A percentile compares a stretch with the other conserved stretches of the same genome.
Conservation (phyloP, 345 rosid genomes). For the Streptanthus diversifolius region DNA sequence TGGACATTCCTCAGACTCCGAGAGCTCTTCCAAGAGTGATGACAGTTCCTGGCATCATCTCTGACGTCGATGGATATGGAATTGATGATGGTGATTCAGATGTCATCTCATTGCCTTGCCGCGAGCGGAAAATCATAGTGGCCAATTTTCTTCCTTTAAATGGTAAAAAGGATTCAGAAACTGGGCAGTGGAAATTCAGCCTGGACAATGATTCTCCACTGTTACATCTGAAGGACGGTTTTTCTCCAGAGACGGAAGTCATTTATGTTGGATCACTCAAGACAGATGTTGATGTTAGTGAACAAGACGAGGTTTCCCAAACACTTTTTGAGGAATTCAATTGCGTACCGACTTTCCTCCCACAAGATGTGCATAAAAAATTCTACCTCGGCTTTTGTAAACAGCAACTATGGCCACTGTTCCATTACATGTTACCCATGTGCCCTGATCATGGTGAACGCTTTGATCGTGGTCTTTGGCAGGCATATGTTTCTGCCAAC, state of each 20-base stretch:
- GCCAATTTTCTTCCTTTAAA: conserved; percentile 48
- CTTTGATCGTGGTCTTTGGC: conserved; percentile 43
- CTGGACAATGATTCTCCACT: conserved; percentile 40
- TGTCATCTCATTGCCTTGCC: conserved; percentile 21
- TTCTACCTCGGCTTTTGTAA: conserved; percentile 50
- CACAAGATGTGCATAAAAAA: conserved; percentile 41
- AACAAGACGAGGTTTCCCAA: conserved; percentile 48
- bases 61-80: conserved; percentile 44
- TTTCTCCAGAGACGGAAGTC: conserved; percentile 40
- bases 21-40: conserved; percentile 51
- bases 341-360: conserved; percentile 47
- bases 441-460: conserved; percentile 46
- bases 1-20: conserved; percentile 52
- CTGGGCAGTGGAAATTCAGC: conserved; percentile 38
- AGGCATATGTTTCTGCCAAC: conserved; percentile 50
- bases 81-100: conserved; percentile 31
- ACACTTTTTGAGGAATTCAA: conserved; percentile 39
- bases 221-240: conserved; percentile 45
- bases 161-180: conserved; percentile 36
- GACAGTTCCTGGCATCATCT: conserved; percentile 54
- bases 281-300: conserved; percentile 35
- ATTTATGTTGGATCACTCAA: conserved; percentile 46
- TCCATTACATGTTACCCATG: conserved; percentile 51
- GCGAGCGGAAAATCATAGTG: conserved; percentile 35
- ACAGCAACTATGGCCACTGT: conserved; percentile 49